Conservation (phyloP, 2,329 filamentous ascomycete species). For the Diaporthe eres region DNA sequence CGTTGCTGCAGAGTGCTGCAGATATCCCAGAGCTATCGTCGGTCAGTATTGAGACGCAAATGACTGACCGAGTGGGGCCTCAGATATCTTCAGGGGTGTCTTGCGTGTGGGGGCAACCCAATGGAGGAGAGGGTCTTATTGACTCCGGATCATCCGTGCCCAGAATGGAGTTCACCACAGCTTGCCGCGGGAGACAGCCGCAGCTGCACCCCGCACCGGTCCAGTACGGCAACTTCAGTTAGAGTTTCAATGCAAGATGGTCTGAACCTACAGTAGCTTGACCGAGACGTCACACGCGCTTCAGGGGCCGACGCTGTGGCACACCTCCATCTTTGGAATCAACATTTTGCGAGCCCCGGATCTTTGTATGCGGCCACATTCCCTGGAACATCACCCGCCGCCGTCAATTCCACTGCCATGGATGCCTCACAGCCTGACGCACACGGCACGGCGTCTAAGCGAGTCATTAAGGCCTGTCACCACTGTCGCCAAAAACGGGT, state of each 20-base stretch:
- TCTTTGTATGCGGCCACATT: too few relatives aligned
- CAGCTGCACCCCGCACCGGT: background rate
- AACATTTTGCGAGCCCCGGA: background rate
- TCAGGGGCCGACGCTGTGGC: background rate
- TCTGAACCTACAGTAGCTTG: background rate
- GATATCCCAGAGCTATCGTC: too few relatives aligned
- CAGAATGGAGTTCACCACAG: background rate
- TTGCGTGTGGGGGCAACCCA: too few relatives aligned
- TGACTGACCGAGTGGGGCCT: too few relatives aligned
- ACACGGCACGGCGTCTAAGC: background rate
- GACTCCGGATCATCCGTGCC: background rate
- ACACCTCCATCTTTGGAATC: background rate
- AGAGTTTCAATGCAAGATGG: conserved; percentile 5
- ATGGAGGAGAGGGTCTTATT: background rate
- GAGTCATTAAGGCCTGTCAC: conserved; percentile 4
- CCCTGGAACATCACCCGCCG: background rate
- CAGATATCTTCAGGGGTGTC: background rate
- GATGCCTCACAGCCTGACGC: background rate
- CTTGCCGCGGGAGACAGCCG: background rate
- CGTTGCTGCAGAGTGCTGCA: too few relatives aligned
- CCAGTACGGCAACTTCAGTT: too few relatives aligned
- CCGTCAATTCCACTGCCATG: background rate
- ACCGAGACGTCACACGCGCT: background rate
- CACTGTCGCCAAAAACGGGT: conserved; percentile 12
- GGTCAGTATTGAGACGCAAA: background rate